Conservation (phyloP, 1,139 yeast species). For the Entelexis sorbosivorans region DNA sequence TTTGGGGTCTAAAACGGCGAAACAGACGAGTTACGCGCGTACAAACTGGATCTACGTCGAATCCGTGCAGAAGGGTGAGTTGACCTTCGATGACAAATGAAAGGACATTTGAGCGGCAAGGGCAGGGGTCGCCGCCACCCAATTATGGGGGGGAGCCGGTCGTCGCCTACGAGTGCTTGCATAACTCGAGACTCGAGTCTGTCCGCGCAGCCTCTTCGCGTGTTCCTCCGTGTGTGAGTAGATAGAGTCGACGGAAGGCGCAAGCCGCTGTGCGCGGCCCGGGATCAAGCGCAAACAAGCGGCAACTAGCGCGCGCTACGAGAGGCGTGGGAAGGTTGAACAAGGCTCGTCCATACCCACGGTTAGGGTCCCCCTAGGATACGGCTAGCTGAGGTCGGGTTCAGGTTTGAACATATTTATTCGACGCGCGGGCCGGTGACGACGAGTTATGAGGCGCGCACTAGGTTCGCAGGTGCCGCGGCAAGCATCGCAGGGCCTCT, state of each 20-base stretch:
- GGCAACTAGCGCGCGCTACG: not conserved
- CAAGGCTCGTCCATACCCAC: not conserved
- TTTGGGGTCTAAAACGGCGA: not conserved
- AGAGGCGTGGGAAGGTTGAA: not conserved
- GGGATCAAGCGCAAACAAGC: not conserved
- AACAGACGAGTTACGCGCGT: conserved; percentile 8
- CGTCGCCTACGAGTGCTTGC: no score
- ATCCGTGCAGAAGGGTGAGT: conserved; percentile 9
- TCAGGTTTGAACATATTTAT: not conserved
- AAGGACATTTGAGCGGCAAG: not conserved
- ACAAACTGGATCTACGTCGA: not conserved
- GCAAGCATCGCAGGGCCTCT: conserved; percentile 1
- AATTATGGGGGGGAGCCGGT: no score
- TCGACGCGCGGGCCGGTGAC: no score
- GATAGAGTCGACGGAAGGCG: no score
- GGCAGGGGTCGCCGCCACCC: conserved; percentile 8
- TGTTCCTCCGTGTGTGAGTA: no score
- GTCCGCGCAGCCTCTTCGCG: no score
- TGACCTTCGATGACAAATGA: conserved; percentile 12
- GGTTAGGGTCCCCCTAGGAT: not conserved
- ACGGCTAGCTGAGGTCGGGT: not conserved
- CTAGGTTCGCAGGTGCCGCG: not conserved
- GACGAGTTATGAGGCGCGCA: not conserved
- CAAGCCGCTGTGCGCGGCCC: not conserved
- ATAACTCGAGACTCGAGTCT: no score